phyloP scores from a whole-genome alignment of 108 stramenopile species.

The Aureococcus anophagefferens region DNA sequence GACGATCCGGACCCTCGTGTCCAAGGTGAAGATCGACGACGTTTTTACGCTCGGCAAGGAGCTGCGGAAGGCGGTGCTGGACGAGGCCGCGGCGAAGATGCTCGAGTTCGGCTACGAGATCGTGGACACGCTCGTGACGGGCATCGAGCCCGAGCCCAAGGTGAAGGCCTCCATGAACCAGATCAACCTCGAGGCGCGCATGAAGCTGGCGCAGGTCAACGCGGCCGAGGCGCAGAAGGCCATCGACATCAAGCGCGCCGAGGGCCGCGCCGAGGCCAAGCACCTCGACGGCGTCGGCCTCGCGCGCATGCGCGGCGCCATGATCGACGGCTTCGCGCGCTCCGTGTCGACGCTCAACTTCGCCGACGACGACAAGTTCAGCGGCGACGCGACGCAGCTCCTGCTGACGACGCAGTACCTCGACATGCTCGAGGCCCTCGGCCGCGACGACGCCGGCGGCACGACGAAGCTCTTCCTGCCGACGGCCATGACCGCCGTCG shows the following conservation, averaged over 20 bases:
- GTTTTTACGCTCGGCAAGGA: neutral
- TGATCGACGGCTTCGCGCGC: neutral
- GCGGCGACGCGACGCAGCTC: neutral
- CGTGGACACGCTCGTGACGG: neutral
- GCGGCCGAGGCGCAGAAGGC: neutral
- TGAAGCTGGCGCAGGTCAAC: neutral
- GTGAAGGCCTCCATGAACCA: neutral
- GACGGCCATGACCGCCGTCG: neutral
- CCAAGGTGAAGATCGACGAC: neutral
- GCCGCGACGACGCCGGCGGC: neutral
- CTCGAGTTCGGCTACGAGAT: neutral
- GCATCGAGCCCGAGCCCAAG: neutral
- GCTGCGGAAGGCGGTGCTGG: neutral
- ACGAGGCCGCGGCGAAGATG: neutral
- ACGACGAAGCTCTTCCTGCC: neutral
- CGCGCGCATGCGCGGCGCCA: neutral
- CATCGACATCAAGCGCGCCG: constrained; percentile 1
- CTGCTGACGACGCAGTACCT: neutral
- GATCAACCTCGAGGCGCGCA: neutral
- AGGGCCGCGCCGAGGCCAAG: neutral
- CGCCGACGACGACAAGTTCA: neutral
- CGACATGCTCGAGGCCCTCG: neutral
- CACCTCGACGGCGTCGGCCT: neutral
- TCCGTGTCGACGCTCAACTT: neutral
- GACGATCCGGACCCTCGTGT: neutral